Conservation (phyloP, 139 green algal species). For the Micromonas commoda region DNA sequence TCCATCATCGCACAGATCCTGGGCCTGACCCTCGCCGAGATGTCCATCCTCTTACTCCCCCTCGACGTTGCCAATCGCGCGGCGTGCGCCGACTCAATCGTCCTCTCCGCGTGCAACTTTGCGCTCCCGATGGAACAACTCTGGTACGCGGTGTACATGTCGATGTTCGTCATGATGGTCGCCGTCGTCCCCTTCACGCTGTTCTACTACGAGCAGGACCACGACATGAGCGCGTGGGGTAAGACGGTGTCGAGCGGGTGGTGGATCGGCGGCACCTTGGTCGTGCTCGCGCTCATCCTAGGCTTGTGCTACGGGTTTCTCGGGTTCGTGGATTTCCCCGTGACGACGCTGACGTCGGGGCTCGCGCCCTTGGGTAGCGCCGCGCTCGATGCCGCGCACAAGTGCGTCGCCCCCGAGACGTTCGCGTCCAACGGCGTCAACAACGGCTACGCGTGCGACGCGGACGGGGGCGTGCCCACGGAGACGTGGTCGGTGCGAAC, state of each 20-base stretch:
- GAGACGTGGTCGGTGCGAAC: constrained; percentile 61
- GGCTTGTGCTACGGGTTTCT: constrained; percentile 49
- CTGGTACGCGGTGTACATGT: constrained; percentile 82
- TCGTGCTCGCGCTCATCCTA: constrained; percentile 36
- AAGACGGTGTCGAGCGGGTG: neutral
- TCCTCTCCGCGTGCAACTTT: constrained; percentile 63
- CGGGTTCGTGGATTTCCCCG: constrained; percentile 78
- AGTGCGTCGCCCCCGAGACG: constrained; percentile 11
- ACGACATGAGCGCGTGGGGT: constrained; percentile 53
- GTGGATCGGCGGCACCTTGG: constrained; percentile 15
- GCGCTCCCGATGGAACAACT: constrained; percentile 81
- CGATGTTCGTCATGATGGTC: constrained; percentile 68
- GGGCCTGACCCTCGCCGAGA: constrained; percentile 74
- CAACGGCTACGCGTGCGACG: constrained; percentile 28
- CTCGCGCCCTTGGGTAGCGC: constrained; percentile 44
- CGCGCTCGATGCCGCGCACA: neutral
- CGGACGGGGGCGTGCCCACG: constrained; percentile 21
- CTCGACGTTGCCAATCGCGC: constrained; percentile 84
- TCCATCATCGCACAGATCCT: constrained; percentile 33
- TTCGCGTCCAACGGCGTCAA: neutral
- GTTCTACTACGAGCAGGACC: constrained; percentile 95
- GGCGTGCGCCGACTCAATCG: constrained; percentile 60
- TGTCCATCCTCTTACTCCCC: constrained; percentile 86
- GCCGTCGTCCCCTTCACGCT: constrained; percentile 85
- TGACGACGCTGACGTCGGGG: constrained; percentile 67